phyloP scores from a whole-genome alignment of 2,329 filamentous ascomycete genomes.

The Epichloe gansuensis region DNA sequence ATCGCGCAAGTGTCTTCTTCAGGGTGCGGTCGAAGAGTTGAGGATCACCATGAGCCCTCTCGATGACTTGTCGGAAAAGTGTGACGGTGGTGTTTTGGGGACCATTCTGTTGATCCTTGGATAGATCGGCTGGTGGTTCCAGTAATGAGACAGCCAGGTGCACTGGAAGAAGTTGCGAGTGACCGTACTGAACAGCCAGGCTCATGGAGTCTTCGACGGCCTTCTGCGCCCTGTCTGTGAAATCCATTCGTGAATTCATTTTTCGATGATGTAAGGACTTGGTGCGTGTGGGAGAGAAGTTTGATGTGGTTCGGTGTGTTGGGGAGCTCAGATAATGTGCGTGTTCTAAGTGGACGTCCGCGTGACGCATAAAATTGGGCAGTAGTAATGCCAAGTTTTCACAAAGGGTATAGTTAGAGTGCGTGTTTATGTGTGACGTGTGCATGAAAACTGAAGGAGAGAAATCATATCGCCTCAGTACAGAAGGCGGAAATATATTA shows the following conservation, averaged over 20 bases:
- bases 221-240: constrained; percentile 86
- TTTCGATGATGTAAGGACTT: constrained; percentile 14
- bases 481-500: constrained; percentile 1
- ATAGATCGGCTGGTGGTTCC: constrained; percentile 61
- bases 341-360: background rate
- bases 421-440: background rate
- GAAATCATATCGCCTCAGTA: too few relatives aligned
- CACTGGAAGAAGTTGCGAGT: constrained; percentile 80
- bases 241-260: constrained; percentile 74
- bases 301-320: background rate
- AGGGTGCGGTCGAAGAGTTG: constrained; percentile 79
- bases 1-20: constrained; percentile 81
- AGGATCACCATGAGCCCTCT: constrained; percentile 84
- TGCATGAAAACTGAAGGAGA: background rate
- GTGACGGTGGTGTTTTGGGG: constrained; percentile 52
- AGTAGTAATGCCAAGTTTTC: background rate
- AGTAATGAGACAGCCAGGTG: constrained; percentile 79
- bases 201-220: constrained; percentile 80
- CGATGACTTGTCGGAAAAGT: constrained; percentile 90
- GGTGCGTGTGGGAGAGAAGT: background rate
- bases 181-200: constrained; percentile 78
- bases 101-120: constrained; percentile 72
- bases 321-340: background rate
- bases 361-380: background rate
- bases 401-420: background rate